phyloP scores from a whole-genome alignment of 2,329 filamentous ascomycete species.

The Claviceps sp. region DNA sequence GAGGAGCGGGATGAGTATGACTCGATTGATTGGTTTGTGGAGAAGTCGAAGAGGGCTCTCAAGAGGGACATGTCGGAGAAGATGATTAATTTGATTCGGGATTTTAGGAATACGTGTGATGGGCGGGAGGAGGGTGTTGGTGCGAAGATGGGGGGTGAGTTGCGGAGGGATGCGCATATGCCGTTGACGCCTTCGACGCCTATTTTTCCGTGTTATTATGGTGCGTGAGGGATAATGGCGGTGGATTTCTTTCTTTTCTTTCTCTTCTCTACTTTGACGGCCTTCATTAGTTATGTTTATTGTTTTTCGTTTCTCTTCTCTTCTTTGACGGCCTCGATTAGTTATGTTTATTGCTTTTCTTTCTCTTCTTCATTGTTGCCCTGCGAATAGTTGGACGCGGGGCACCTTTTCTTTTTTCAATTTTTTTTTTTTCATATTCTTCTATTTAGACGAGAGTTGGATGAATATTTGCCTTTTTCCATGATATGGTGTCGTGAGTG shows the following conservation, averaged over 20 bases:
- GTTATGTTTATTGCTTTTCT: too few species aligned
- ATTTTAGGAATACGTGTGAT: slow-evolving; percentile 1
- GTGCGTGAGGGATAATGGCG: not conserved
- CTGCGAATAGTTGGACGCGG: too few species aligned
- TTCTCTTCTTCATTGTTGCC: too few species aligned
- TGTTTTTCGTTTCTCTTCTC: not conserved
- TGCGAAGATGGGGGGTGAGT: not conserved
- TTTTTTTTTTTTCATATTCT: too few species aligned
- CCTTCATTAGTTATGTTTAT: too few species aligned
- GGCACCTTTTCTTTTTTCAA: too few species aligned
- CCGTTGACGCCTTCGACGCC: not conserved
- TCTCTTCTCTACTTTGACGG: not conserved
- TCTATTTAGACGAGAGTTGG: too few species aligned
- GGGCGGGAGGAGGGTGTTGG: not conserved
- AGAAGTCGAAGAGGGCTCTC: slow-evolving; percentile 1
- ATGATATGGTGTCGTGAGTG: too few species aligned
- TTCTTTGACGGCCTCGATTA: not conserved
- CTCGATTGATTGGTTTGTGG: slow-evolving; percentile 9
- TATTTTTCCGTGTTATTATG: slow-evolving; percentile 4
- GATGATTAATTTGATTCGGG: slow-evolving; percentile 3
- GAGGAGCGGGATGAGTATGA: slow-evolving; percentile 26
- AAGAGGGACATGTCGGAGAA: slow-evolving; percentile 3
- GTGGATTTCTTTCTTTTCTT: not conserved
- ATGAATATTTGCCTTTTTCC: too few species aligned
- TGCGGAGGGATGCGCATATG: not conserved